Percentiles rank a stretch among this genome's conserved stretches.
Conservation (phyloP, 1,284 basidiomycete genomes). For the Trametes hirsuta region DNA sequence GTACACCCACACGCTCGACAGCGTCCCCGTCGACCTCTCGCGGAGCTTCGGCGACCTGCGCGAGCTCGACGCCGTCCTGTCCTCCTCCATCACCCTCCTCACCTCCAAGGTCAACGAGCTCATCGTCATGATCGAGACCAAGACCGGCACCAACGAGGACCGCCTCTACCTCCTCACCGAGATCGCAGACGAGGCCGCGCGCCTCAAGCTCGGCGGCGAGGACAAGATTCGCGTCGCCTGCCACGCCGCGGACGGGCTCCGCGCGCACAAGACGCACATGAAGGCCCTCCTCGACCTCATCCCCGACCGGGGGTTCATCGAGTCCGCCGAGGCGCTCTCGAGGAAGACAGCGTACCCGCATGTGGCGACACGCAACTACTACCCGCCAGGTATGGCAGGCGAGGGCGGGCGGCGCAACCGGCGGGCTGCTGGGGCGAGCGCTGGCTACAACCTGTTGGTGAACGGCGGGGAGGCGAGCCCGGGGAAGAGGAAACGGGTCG, state of each 20-base stretch:
- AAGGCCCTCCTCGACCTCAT: conserved; percentile 62
- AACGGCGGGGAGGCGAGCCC: conserved; percentile 47
- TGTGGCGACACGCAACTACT: conserved; percentile 65
- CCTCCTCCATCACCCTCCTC: conserved; percentile 81
- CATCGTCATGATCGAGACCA: conserved; percentile 77
- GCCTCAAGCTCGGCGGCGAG: conserved; percentile 94
- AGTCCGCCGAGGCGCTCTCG: conserved; percentile 47
- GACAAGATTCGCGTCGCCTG: conserved; percentile 99
- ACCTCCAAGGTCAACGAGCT: conserved; percentile 78
- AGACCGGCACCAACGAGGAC: conserved; percentile 69
- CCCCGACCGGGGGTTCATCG: conserved; percentile 53
- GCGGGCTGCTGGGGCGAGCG: conserved; percentile 38
- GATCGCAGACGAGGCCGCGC: conserved; percentile 90
- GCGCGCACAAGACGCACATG: conserved; percentile 74
- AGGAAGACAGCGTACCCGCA: conserved; percentile 75
- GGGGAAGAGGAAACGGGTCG: conserved; percentile 59
- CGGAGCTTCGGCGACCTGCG: conserved; percentile 94
- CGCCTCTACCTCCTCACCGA: conserved; percentile 88
- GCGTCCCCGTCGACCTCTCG: conserved; percentile 93
- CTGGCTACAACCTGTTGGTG: conserved; percentile 28
- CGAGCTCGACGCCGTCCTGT: conserved; percentile 97
- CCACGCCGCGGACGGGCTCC: conserved; percentile 90
- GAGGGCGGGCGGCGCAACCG: conserved; percentile 61
- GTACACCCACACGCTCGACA: conserved; percentile 91
- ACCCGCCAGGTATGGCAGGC: conserved; percentile 53